Base-by-base conservation (phyloP, 768 basidiomycete genomes). In the Sarcomyxa edulis region DNA sequence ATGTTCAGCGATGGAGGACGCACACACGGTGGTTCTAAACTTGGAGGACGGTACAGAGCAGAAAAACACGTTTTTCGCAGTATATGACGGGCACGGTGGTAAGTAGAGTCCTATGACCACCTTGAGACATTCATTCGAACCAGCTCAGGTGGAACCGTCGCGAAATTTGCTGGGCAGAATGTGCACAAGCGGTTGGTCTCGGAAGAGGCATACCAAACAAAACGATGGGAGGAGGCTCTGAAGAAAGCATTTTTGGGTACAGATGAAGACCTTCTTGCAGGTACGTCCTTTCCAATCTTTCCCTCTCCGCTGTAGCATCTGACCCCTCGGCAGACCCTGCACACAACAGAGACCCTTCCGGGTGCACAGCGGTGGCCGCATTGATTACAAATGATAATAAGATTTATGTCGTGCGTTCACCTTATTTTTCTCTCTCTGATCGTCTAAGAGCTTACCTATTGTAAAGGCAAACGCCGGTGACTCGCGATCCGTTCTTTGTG, bases 71-170 rank as follows among this genome's bases (percentile, higher is more conserved):
- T 94, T 97, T 66, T 96, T 98, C 52, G 95, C 87, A 20, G 94
- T 99, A 2, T 98, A 96, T 55, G 96, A 99, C 64, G 96, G 96
- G 21, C 96, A 99, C 57, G 96, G 96, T 44, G 96, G 95, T 91
- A 53, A 48, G 76, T 59, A 38, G 29, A 19, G 16, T 32, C 20
- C 32, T 49, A 30, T 27, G 24, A 28, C 2, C 9, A n/a, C n/a
- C n/a, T n/a, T n/a, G n/a, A n/a, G n/a, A 35, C 26, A 39, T 42
- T 42, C 35, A 46, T 37, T 37, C 27, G n/a, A n/a, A n/a, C 23
- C 32, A 19, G 24, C 39, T 3, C 49, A 95, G 92, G 92, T 26
- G 72, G 80, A 20, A 74, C 81, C 5, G 87, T 91, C n/a, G 89
- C 92, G 19, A 77, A 72, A 59, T 96, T 81, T 60, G 86, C 93